These are phyloP conservation scores for Phyllosticta capitalensis DNA, from an alignment of 2,329 filamentous ascomycete genomes.

Conservation along the genomic window DNA sequence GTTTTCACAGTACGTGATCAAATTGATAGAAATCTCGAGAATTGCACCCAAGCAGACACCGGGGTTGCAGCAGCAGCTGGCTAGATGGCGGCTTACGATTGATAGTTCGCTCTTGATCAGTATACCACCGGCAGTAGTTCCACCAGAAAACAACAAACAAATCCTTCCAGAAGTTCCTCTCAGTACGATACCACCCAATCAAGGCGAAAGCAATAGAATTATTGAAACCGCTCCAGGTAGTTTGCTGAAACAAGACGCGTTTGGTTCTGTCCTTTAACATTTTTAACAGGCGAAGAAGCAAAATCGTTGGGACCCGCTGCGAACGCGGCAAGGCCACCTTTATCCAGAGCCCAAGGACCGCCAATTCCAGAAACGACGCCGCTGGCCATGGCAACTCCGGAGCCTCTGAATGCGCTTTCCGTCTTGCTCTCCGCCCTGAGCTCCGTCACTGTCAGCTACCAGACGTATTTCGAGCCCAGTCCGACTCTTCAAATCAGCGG, in stretches of 20 bases:
- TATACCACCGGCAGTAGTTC: neutral
- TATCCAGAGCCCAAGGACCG: neutral
- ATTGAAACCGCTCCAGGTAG: neutral
- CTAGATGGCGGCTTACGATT: neutral
- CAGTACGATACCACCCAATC: conserved; percentile 66
- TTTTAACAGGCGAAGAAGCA: neutral
- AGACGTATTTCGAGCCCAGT: neutral
- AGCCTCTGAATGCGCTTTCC: neutral
- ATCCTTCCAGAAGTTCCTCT: conserved; percentile 77
- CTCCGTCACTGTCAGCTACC: neutral
- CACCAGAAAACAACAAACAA: conserved; percentile 27
- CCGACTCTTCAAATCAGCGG: neutral
- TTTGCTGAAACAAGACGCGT: neutral
- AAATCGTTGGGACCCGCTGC: neutral
- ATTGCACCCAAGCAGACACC: neutral
- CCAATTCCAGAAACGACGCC: neutral
- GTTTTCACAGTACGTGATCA: neutral
- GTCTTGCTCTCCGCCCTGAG: neutral
- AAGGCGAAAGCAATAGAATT: neutral
- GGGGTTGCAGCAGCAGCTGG: neutral
- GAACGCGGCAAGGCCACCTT: neutral
- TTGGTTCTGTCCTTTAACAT: neutral
- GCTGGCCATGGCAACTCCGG: neutral
- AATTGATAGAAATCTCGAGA: neutral
- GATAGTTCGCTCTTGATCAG: neutral